phyloP scores from a whole-genome alignment of 192 early-diverging fungal genomes.

The Podochytrium sp. region DNA sequence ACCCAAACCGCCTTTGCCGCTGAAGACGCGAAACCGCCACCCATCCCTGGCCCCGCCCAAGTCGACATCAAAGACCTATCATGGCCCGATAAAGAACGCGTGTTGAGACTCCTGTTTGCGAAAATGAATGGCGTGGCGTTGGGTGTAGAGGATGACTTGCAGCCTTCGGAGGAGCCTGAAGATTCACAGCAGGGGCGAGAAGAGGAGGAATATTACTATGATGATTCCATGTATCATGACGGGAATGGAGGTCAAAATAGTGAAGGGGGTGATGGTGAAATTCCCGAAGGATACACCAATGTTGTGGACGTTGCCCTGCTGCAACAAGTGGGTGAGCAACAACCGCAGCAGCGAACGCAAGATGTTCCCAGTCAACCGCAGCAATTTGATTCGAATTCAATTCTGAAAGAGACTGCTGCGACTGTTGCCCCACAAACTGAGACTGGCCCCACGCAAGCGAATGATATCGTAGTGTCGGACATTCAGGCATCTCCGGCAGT shows the following conservation, averaged over 20 bases:
- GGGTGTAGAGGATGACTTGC: constrained; percentile 18
- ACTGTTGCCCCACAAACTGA: too few species aligned
- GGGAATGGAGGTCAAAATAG: too few species aligned
- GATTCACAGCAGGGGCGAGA: not conserved
- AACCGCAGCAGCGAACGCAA: too few species aligned
- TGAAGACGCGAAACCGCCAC: constrained; percentile 22
- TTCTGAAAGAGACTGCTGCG: too few species aligned
- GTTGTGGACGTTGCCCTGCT: not conserved
- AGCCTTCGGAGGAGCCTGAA: not conserved
- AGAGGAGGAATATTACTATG: not conserved
- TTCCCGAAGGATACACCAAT: not conserved
- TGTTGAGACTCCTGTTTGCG: constrained; percentile 65
- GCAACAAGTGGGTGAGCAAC: too few species aligned
- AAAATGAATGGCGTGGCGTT: constrained; percentile 64
- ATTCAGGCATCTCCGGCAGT: not conserved
- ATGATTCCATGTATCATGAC: constrained; percentile 10
- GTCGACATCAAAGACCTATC: constrained; percentile 55
- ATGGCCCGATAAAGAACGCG: constrained; percentile 62
- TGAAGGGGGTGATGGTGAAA: too few species aligned
- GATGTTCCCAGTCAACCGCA: too few species aligned
- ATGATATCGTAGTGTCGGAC: too few species aligned
- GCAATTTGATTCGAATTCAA: too few species aligned
- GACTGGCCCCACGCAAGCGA: too few species aligned
- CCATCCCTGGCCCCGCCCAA: not conserved
- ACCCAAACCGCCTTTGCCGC: constrained; percentile 20